phyloP scores from a whole-genome alignment of 2,329 filamentous ascomycete species.

The Helicocarpus griseus region DNA sequence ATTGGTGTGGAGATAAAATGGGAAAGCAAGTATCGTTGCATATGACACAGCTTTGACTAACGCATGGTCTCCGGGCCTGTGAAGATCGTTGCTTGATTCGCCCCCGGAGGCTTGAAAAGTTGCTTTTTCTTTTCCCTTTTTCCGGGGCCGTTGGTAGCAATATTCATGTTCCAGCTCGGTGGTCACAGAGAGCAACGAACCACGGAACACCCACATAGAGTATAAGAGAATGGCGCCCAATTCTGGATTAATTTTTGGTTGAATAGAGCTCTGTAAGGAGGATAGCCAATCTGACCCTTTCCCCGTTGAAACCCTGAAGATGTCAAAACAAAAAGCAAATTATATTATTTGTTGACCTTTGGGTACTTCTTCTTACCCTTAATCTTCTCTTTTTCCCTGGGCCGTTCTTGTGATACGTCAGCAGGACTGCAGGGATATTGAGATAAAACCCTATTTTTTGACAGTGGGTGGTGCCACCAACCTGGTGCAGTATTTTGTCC shows the following conservation, averaged over 20 bases:
- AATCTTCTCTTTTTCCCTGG: neutral
- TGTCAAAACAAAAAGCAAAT: too few relatives aligned
- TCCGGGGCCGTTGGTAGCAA: neutral
- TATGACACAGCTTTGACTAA: neutral
- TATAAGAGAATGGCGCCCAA: neutral
- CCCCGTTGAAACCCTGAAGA: too few relatives aligned
- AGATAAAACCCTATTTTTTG: neutral
- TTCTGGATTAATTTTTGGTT: neutral
- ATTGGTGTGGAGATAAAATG: neutral
- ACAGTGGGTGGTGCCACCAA: neutral
- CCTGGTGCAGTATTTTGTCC: neutral
- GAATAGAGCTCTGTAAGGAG: neutral
- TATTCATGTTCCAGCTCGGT: neutral
- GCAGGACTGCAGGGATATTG: neutral
- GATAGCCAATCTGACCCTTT: neutral
- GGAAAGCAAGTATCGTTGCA: neutral
- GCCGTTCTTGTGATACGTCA: constrained; percentile 5
- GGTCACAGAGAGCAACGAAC: neutral
- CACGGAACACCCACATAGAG: neutral
- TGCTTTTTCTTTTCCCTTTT: neutral
- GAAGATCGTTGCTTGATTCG: neutral
- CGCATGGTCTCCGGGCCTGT: neutral
- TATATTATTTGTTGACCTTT: too few relatives aligned
- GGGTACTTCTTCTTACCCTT: neutral
- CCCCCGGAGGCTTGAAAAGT: neutral